Evolutionary conservation across 2,329 filamentous ascomycete species (phyloP).

Genomic region (Alternaria brassicicola): DNA sequence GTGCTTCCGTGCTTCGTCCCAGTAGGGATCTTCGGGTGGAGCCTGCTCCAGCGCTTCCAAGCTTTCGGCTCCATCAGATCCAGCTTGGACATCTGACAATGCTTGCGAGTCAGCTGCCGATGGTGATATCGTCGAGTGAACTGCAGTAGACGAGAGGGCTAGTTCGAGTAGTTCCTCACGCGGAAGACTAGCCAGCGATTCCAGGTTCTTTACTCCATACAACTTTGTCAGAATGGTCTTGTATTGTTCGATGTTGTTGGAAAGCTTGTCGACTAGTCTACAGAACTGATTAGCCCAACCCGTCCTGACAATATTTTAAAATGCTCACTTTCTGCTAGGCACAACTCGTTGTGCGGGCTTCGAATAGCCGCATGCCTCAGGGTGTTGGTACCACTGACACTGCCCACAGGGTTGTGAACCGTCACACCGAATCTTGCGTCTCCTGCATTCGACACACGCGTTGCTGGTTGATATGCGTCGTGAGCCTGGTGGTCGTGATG

Average conservation of each 20-base stretch:
- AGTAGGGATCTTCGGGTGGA: conserved; percentile 67
- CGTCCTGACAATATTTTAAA: background rate
- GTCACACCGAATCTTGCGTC: conserved; percentile 84
- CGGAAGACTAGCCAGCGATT: conserved; percentile 48
- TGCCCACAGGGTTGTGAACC: conserved; percentile 82
- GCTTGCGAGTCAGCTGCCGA: conserved; percentile 34
- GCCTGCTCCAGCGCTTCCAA: conserved; percentile 71
- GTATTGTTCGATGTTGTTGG: conserved; percentile 57
- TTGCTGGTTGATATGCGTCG: conserved; percentile 58
- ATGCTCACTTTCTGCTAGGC: conserved; percentile 74
- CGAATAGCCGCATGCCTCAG: conserved; percentile 79
- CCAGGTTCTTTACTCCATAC: conserved; percentile 52
- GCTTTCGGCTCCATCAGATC: conserved; percentile 58
- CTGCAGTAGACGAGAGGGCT: conserved; percentile 51
- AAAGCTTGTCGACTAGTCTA: conserved; percentile 64
- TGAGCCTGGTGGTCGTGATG: conserved; percentile 45
- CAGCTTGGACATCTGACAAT: conserved; percentile 47
- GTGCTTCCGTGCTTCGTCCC: conserved; percentile 65
- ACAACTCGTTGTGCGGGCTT: conserved; percentile 79
- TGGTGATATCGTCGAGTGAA: conserved; percentile 42
- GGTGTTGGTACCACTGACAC: conserved; percentile 80
- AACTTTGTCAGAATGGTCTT: conserved; percentile 51
- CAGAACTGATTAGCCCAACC: conserved; percentile 58
- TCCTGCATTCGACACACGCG: conserved; percentile 77
- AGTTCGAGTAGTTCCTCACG: conserved; percentile 55